phyloP scores from a whole-genome alignment of 139 green algal genomes.

The Asterochloris sp. region DNA sequence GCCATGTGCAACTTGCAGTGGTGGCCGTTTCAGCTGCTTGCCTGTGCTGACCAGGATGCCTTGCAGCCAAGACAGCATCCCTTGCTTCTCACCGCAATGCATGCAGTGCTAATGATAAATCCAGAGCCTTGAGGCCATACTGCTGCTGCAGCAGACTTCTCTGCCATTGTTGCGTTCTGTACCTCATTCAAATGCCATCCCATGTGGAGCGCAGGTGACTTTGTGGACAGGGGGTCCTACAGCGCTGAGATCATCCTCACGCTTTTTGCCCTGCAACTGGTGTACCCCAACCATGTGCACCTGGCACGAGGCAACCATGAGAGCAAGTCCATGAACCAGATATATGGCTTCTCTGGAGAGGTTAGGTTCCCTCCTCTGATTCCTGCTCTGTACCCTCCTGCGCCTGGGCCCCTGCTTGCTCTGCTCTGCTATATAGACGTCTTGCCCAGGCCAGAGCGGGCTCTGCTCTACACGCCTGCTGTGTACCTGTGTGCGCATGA shows the following conservation, averaged over 20 bases:
- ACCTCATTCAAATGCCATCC: not conserved
- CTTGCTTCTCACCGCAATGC: not conserved
- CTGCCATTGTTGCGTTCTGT: not conserved
- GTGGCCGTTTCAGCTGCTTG: not conserved
- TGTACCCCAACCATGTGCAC: conserved; percentile 77
- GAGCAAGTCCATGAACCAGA: conserved; percentile 92
- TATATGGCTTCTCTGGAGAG: conserved; percentile 97
- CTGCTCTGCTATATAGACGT: no score
- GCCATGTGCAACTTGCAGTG: no score
- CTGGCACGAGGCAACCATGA: conserved; percentile 96
- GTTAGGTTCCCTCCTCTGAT: conserved; percentile 38
- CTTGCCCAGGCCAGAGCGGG: no score
- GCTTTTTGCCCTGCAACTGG: conserved; percentile 87
- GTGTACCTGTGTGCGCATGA: not conserved
- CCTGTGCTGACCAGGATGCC: no score
- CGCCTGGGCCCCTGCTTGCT: not conserved
- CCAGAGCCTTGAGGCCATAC: not conserved
- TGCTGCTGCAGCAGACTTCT: no score
- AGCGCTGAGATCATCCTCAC: conserved; percentile 92
- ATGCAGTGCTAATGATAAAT: not conserved
- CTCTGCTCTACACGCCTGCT: not conserved
- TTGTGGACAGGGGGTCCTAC: conserved; percentile 95
- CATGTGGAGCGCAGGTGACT: conserved; percentile 67
- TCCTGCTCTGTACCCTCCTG: not conserved
- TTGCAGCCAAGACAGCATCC: not conserved